Evolutionary conservation across 2,329 filamentous ascomycete species (phyloP).

Genomic region (Botryotinia narcissicola): DNA sequence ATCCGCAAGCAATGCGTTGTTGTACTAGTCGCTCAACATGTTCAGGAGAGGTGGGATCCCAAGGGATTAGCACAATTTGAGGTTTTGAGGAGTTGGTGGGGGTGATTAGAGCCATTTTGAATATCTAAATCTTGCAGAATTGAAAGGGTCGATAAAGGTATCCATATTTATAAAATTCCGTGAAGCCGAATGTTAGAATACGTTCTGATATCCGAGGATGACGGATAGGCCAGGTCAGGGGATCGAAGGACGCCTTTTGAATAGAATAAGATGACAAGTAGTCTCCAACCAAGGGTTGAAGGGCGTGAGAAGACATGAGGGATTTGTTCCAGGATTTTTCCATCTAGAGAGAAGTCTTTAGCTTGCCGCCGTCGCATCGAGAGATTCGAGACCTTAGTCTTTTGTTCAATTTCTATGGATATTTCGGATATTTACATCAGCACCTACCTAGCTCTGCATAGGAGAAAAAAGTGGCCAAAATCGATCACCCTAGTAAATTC

Average conservation of each 20-base stretch:
- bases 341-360: neutral
- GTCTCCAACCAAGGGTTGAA: neutral
- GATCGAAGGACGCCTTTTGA: neutral
- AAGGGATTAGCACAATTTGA: conserved; percentile 44
- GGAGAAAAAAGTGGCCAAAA: too few relatives aligned
- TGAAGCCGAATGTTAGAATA: too few relatives aligned
- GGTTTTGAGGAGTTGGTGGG: conserved; percentile 10
- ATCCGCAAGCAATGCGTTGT: conserved; percentile 48
- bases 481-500: too few relatives aligned
- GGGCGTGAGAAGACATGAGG: conserved; percentile 7
- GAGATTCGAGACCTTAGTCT: neutral
- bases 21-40: conserved; percentile 44
- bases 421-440: neutral
- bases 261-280: neutral
- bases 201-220: neutral
- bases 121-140: neutral
- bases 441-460: too few relatives aligned
- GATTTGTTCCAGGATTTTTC: neutral
- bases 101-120: neutral
- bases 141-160: neutral
- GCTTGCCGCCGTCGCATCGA: neutral
- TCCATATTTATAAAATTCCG: conserved; percentile 2
- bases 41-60: conserved; percentile 43
- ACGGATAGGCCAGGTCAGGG: neutral
- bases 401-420: too few relatives aligned